Evolutionary conservation across 2,329 filamentous ascomycete species (phyloP).

Genomic region (Calonectria ilicicola): DNA sequence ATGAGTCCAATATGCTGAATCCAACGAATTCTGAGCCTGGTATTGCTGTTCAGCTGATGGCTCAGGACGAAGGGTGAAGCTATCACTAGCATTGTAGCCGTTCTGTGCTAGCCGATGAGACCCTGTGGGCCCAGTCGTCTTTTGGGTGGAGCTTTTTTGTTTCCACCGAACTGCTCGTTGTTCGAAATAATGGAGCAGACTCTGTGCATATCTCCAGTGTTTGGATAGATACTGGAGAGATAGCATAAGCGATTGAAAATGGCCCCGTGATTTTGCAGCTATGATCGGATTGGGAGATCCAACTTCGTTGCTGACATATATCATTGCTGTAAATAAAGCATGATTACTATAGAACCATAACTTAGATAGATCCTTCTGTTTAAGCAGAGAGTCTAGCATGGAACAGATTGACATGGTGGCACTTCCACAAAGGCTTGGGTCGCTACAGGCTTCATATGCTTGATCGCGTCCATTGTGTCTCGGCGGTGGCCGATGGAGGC

Average conservation of each 20-base stretch:
- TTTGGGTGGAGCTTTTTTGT: neutral
- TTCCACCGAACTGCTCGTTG: neutral
- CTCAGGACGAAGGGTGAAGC: neutral
- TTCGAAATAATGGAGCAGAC: constrained; percentile 3
- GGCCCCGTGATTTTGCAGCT: neutral
- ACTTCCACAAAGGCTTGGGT: neutral
- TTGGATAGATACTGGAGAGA: neutral
- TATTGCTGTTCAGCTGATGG: neutral
- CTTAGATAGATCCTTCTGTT: neutral
- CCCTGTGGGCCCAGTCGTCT: neutral
- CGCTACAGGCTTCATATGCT: neutral
- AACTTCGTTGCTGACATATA: constrained; percentile 8
- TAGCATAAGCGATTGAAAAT: neutral
- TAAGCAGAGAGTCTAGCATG: neutral
- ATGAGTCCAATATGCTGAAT: neutral
- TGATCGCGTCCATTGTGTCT: neutral
- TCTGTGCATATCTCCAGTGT: constrained; percentile 10
- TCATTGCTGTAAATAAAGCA: neutral
- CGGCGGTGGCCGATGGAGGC: constrained; percentile 4
- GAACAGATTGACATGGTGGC: neutral
- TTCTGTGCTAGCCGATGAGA: neutral
- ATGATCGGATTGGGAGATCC: neutral
- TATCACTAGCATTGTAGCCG: neutral
- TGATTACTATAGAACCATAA: constrained; percentile 9
- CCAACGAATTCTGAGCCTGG: neutral